A percentile compares a stretch with the other conserved stretches of the same genome.
Conservation (phyloP, 164 flowering plant species). For the Vitis labrusca region DNA sequence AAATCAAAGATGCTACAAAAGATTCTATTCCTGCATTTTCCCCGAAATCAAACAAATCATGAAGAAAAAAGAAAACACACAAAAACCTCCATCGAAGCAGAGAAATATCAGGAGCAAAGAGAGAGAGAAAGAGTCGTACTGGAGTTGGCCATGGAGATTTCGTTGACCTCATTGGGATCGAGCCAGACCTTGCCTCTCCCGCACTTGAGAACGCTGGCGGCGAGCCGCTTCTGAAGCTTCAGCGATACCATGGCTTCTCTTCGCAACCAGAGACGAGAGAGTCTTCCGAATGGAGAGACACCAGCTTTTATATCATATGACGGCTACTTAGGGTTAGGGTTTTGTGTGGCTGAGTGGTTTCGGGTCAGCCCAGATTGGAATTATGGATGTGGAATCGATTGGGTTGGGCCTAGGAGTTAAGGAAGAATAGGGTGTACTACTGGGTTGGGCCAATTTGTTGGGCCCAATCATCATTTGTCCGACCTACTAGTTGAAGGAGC, state of each 20-base stretch:
- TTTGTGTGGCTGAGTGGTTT: not conserved
- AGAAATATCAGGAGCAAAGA: conserved; percentile 1
- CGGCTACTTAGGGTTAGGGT: not conserved
- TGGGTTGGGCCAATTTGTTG: no score
- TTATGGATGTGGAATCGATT: no score
- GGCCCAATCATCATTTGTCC: no score
- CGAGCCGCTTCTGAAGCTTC: conserved; percentile 47
- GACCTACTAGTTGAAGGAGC: no score
- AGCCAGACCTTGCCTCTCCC: conserved; percentile 49
- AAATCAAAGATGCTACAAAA: no score
- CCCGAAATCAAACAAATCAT: not conserved
- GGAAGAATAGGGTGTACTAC: no score
- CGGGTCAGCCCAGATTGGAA: no score
- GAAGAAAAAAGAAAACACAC: not conserved
- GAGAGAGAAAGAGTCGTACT: conserved; percentile 17
- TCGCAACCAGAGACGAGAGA: not conserved
- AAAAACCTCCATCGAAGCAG: not conserved
- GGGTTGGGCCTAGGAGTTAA: no score
- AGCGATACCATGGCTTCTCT: conserved; percentile 38
- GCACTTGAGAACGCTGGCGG: conserved; percentile 42
- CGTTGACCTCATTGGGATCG: conserved; percentile 42
- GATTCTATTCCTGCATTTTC: not conserved
- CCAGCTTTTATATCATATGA: not conserved
- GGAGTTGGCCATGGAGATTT: conserved; percentile 51
- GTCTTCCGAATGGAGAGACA: not conserved